Base-by-base conservation (phyloP, 306 rosid genomes). In the Malus fusca region DNA sequence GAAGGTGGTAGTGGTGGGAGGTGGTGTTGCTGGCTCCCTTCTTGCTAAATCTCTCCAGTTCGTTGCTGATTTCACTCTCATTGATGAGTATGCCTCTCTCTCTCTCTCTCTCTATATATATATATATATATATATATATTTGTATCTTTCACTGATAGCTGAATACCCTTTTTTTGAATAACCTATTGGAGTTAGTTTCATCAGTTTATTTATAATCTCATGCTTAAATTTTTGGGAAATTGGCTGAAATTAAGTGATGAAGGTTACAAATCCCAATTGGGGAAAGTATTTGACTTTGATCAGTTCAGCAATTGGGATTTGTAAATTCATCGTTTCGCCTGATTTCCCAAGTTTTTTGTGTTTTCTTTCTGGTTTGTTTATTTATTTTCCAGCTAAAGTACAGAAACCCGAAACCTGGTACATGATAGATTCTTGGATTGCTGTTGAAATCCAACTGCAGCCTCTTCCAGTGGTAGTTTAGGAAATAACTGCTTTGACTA, bases 1-100 rank as follows among this genome's bases (percentile, higher is more conserved):
- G 23, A 85, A 88, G 65, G 90, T 91, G 82, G 96, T 83, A 68
- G 81, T 93, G 63, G 11, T 90, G 2, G 97, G 97, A 21, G 98
- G 96, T 0, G 98, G 98, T 21, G 76, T 91, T 3, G 96, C 91
- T 11, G 98, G 98, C 60, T 88, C 96, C 9, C 66, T 81, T 52
- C 28, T 87, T 1, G 90, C 97, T 52, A 88, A 84, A 81, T 83
- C 90, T 65, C 88, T 93, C 73, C 97, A 91, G 66, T 88, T 75
- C 53, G 71, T 28, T 77, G 81, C 96, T 10, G 78, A 77, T 79
- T 83, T 91, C 77, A 88, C 88, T 66, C 93, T 93, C 70, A 69
- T 91, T 85, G 97, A 93, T 75, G 78, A 87, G 96, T 93, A 79
- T 60, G 62, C 51, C 6, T 35, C 42, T 37, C 42, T 37, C 42